Evolutionary conservation across 305 asterid genomes (phyloP).

Genomic region (Fraxinus velutina): DNA sequence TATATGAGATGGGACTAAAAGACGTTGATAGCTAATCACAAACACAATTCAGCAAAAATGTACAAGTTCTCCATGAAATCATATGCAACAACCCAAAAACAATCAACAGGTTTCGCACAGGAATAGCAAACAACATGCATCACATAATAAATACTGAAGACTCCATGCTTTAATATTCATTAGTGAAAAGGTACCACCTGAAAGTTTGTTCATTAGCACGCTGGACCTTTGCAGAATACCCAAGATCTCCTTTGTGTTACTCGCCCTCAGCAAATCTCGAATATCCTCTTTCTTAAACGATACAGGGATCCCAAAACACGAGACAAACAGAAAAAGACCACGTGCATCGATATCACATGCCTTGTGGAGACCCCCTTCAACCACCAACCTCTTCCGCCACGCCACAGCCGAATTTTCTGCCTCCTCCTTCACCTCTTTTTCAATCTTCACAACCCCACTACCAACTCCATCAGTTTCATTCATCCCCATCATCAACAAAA

Average conservation of each 20-base stretch:
- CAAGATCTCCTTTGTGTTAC: conserved; percentile 53
- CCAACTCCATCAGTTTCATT: conserved; percentile 22
- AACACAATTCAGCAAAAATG: background rate
- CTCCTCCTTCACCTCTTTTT: conserved; percentile 47
- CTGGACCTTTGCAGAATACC: conserved; percentile 48
- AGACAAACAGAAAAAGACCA: conserved; percentile 67
- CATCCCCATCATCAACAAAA: conserved; percentile 54
- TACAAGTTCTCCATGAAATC: background rate
- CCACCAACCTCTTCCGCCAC: conserved; percentile 71
- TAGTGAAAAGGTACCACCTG: conserved; percentile 47
- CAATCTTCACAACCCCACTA: conserved; percentile 31
- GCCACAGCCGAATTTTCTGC: conserved; percentile 52
- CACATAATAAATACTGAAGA: conserved; percentile 4
- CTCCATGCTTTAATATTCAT: background rate
- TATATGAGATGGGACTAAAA: background rate
- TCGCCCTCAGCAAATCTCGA: conserved; percentile 51
- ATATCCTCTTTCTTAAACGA: conserved; percentile 53
- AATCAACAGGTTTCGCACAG: background rate
- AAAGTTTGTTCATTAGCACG: conserved; percentile 46
- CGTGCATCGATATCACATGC: conserved; percentile 70
- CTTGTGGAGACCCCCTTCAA: conserved; percentile 64
- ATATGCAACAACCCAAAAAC: background rate
- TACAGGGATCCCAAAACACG: conserved; percentile 62
- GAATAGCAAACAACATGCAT: background rate
- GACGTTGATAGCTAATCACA: background rate